A percentile compares a stretch with the other conserved stretches of the same genome.
phyloP scores from a whole-genome alignment of 441 rosid species.

The Eutrema salsugineum region DNA sequence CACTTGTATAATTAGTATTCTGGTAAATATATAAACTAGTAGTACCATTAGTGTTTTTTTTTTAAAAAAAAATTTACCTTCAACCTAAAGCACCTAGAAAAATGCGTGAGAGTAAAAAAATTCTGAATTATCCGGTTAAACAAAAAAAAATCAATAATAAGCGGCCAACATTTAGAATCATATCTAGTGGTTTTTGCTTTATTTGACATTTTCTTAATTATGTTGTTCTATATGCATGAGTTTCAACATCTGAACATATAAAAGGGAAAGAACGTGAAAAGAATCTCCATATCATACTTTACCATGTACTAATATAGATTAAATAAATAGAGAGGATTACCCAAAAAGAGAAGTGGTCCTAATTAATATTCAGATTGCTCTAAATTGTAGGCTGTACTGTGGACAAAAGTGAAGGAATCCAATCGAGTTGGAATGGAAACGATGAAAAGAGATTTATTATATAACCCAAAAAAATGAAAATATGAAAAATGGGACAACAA shows the following conservation, averaged over 20 bases:
- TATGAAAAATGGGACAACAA: not conserved
- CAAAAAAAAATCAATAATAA: not conserved
- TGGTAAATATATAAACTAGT: not conserved
- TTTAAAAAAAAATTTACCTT: not conserved
- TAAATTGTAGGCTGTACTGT: conserved; percentile 17
- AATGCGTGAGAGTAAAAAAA: not conserved
- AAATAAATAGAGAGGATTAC: not conserved
- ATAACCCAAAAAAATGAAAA: not conserved
- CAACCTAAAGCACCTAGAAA: not conserved
- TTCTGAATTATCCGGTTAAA: not conserved
- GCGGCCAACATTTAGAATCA: conserved; percentile 7
- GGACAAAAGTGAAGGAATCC: conserved; percentile 22
- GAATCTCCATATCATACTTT: conserved; percentile 12
- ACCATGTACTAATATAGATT: not conserved
- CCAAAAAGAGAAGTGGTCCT: conserved; percentile 22
- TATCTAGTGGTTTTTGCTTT: conserved; percentile 15
- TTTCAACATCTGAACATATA: conserved; percentile 22
- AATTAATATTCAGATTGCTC: conserved; percentile 19
- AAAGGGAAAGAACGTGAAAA: not conserved
- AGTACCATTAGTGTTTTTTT: not conserved
- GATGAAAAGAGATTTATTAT: not conserved
- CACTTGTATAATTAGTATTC: not conserved
- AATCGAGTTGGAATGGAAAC: not conserved
- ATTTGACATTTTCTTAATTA: not conserved
- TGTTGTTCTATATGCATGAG: conserved; percentile 25